These are phyloP conservation scores for Talaromyces adpressus DNA, from an alignment of 495 filamentous ascomycete species.

Conservation along the genomic window DNA sequence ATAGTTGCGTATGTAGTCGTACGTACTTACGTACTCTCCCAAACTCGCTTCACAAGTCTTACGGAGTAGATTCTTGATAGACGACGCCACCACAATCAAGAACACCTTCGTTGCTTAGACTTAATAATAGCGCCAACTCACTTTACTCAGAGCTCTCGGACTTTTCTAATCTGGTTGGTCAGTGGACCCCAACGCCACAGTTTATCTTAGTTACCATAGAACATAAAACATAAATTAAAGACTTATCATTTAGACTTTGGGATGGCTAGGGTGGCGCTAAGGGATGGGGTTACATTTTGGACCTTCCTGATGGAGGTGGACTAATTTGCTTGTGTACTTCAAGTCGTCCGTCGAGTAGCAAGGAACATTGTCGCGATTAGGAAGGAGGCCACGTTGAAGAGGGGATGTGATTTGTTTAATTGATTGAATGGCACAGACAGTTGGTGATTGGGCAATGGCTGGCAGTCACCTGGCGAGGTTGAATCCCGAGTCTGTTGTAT, in stretches of 20 bases:
- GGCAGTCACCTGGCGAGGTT: neutral
- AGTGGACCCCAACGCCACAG: neutral
- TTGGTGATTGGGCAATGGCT: neutral
- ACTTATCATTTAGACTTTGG: no score
- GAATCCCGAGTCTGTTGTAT: neutral
- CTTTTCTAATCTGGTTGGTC: neutral
- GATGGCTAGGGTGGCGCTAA: neutral
- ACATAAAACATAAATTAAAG: no score
- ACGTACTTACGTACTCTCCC: no score
- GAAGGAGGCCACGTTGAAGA: slow-evolving; percentile 4
- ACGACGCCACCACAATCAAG: no score
- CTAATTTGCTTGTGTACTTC: neutral
- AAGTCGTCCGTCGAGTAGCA: no score
- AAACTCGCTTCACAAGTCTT: no score
- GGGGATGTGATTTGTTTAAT: neutral
- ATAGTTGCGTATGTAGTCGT: no score
- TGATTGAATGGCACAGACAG: neutral
- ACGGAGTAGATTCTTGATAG: no score
- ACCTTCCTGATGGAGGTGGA: neutral
- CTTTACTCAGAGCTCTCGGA: neutral
- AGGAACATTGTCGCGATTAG: slow-evolving; percentile 1
- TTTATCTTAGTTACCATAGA: neutral
- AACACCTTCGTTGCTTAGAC: no score
- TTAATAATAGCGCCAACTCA: neutral
- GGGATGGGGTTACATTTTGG: slow-evolving; percentile 2